These are phyloP conservation scores for Candida buenavistaensis DNA, from an alignment of 1,139 yeast species.

Conservation along the genomic window DNA sequence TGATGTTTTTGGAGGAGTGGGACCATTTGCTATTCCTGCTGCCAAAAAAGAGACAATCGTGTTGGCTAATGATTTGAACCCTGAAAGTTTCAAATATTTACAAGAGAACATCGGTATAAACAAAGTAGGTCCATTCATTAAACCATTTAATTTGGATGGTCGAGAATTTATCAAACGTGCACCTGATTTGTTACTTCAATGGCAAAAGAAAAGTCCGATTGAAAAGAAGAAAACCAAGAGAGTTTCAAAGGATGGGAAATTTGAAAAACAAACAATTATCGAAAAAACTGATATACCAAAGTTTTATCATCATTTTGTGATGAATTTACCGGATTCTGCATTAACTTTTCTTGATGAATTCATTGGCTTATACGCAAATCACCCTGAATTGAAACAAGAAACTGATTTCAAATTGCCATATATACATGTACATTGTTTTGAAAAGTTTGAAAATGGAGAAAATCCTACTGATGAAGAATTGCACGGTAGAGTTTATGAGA, in stretches of 20 bases:
- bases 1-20: conserved; percentile 98
- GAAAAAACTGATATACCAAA: conserved; percentile 52
- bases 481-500: conserved; percentile 58
- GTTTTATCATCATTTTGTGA: conserved; percentile 71
- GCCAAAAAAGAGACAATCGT: conserved; percentile 81
- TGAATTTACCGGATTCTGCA: conserved; percentile 96
- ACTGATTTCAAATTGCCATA: conserved; percentile 65
- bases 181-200: conserved; percentile 47
- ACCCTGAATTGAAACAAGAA: conserved; percentile 31
- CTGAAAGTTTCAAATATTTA: conserved; percentile 75
- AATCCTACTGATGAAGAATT: conserved; percentile 59
- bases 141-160: conserved; percentile 76
- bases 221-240: conserved; percentile 31
- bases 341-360: conserved; percentile 79
- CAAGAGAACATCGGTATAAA: conserved; percentile 63
- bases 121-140: conserved; percentile 61
- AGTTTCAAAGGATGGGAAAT: conserved; percentile 27
- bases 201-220: conserved; percentile 27
- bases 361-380: conserved; percentile 60
- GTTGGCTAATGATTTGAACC: conserved; percentile 91
- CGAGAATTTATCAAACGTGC: conserved; percentile 71
- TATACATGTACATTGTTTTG: conserved; percentile 90
- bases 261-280: conserved; percentile 27
- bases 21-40: conserved; percentile 97
- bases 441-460: conserved; percentile 72